phyloP scores from a whole-genome alignment of 164 flowering plant genomes.

The Stephania cephalantha region DNA sequence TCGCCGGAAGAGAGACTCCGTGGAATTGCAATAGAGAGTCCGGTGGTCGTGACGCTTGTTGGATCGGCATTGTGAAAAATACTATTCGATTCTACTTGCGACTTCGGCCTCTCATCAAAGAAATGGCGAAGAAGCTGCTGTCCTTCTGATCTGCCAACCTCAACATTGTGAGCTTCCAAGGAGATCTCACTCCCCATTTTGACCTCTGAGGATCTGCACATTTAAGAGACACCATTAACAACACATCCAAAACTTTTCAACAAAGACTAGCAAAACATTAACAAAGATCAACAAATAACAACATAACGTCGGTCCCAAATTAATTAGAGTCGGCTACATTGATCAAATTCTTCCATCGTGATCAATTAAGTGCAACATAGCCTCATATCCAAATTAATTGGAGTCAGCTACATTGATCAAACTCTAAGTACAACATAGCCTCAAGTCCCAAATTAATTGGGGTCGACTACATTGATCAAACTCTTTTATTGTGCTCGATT shows the following conservation, averaged over 20 bases:
- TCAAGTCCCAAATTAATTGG: too few relatives aligned
- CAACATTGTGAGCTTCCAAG: slow-evolving; percentile 20
- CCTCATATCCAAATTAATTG: too few relatives aligned
- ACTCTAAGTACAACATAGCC: too few relatives aligned
- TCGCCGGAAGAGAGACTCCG: slow-evolving; percentile 45
- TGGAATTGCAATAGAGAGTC: slow-evolving; percentile 51
- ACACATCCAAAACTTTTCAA: background rate
- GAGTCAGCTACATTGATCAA: too few relatives aligned
- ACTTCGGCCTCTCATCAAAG: slow-evolving; percentile 80
- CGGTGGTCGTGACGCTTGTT: slow-evolving; percentile 29
- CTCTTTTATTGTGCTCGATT: background rate
- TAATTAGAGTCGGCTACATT: too few relatives aligned
- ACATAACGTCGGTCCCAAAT: too few relatives aligned
- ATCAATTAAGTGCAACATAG: too few relatives aligned
- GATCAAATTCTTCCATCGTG: too few relatives aligned
- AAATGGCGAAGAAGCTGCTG: slow-evolving; percentile 52
- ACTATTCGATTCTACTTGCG: slow-evolving; percentile 32
- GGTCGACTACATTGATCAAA: too few relatives aligned
- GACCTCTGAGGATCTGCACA: slow-evolving; percentile 33
- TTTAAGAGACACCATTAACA: background rate
- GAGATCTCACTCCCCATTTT: slow-evolving; percentile 22
- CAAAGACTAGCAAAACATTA: background rate
- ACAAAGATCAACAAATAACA: too few relatives aligned
- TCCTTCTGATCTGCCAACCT: slow-evolving; percentile 23
- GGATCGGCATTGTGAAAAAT: slow-evolving; percentile 19